phyloP scores from a whole-genome alignment of 2,329 filamentous ascomycete genomes.

The Chrysosporium keratinophilum region DNA sequence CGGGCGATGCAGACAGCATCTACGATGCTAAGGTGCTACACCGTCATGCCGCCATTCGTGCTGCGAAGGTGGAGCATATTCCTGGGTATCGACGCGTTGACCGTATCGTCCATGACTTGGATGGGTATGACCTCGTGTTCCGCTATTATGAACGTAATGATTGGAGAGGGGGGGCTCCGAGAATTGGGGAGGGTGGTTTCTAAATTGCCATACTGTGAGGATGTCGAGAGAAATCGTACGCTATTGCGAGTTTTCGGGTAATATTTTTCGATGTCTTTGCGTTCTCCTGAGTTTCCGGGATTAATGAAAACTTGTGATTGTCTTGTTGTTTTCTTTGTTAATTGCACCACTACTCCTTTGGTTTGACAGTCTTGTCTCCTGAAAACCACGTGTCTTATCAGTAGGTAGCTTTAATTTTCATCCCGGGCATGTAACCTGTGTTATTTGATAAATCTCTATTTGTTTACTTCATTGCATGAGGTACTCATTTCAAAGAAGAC shows the following conservation, averaged over 20 bases:
- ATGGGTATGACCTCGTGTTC: slow-evolving; percentile 95
- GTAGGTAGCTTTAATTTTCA: not conserved
- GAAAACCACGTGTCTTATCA: not conserved
- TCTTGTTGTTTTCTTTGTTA: not conserved
- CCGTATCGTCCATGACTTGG: slow-evolving; percentile 91
- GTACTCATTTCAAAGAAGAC: not conserved
- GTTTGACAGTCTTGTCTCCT: not conserved
- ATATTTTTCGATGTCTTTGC: not conserved
- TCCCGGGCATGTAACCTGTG: not conserved
- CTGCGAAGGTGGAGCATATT: slow-evolving; percentile 60
- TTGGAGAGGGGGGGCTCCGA: slow-evolving; percentile 56
- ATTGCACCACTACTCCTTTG: not conserved
- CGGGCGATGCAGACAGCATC: slow-evolving; percentile 25
- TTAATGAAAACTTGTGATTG: not conserved
- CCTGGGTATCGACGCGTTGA: slow-evolving; percentile 81
- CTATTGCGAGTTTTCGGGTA: not conserved
- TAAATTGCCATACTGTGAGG: slow-evolving; percentile 5
- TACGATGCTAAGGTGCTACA: slow-evolving; percentile 35
- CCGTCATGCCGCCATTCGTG: slow-evolving; percentile 35
- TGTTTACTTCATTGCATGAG: not conserved
- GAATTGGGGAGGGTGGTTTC: slow-evolving; percentile 45
- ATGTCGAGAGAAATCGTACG: not conserved
- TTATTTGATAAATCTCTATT: not conserved
- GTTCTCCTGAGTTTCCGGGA: not conserved
- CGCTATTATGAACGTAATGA: slow-evolving; percentile 89